phyloP scores from a whole-genome alignment of 129 eudicot genomes.

The Artemisia tridentata region DNA sequence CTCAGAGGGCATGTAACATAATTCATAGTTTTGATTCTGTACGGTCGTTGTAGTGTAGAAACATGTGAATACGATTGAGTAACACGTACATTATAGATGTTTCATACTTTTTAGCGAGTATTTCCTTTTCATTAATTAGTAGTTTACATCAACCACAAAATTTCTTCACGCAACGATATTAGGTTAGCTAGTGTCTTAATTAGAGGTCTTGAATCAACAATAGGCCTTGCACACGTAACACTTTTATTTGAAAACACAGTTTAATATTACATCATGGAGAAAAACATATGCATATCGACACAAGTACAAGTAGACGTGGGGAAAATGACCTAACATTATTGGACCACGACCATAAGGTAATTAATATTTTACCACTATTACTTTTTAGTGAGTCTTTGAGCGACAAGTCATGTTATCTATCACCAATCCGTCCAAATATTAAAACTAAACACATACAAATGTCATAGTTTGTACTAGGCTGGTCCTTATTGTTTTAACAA shows the following conservation, averaged over 20 bases:
- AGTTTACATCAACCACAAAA: background rate
- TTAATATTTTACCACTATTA: background rate
- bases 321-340: conserved; percentile 14
- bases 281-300: background rate
- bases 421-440: background rate
- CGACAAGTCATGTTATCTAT: background rate
- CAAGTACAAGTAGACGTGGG: background rate
- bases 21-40: no score
- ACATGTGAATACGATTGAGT: background rate
- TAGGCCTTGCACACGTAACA: background rate
- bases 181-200: background rate
- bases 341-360: conserved; percentile 11
- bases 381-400: background rate
- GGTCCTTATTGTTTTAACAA: no score
- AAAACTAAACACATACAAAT: background rate
- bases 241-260: background rate
- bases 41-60: no score
- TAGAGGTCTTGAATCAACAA: background rate
- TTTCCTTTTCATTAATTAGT: background rate
- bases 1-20: no score
- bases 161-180: background rate
- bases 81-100: background rate
- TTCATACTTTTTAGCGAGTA: background rate
- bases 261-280: conserved; percentile 8
- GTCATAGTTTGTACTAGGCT: background rate